Evolutionary conservation across 371 early-diverging fungal genomes (phyloP), one percentile per base, ranked within the genome.

Genomic region (Mucor sp.): DNA sequence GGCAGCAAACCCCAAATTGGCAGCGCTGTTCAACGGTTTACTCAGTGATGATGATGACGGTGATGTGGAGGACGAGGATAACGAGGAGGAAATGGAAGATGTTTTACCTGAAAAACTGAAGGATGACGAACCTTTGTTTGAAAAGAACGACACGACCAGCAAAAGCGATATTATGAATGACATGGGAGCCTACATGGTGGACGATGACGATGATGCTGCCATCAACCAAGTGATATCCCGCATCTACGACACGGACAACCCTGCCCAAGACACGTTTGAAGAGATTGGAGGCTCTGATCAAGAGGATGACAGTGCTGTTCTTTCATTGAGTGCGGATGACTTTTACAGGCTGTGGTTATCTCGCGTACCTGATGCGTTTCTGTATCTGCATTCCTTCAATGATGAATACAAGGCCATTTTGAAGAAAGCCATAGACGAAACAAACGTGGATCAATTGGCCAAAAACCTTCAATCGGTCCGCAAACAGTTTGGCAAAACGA

Each of bases 141-240:
- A 56, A n/a, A 30, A 28, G 28, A 48, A n/a, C 7, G 9, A 23
- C 7, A 48, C 9, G 9, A 21, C 48, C 9, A 50, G 23, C 23
- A 50, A 11, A 9, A 50, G 12, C 14, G 50, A 7, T 7, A 15
- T 56, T 30, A 17, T 15, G 6, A 76, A 85, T 32, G 74, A 78
- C 63, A 74, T 78, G 37, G 63, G 74, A 12, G 83, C 77, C 12
- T 85, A 85, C 67, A 77, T 78, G 33, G 73, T 76, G 27, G 88
- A 87, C 41, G 81, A 82, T 30, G 89, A 89, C 6, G 88, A 88
- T 48, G 82, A 87, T 19, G 86, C 81, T 59, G 77, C 79, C 1
- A 80, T 88, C 28, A 75, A 87, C 55, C 74, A 76, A 33, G 81
- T 89, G 19, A 82, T 90, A 74, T 76, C 82, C 6, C 76, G 80